phyloP scores from a whole-genome alignment of 805 yeast species.

The Yarrowia osloensis region DNA sequence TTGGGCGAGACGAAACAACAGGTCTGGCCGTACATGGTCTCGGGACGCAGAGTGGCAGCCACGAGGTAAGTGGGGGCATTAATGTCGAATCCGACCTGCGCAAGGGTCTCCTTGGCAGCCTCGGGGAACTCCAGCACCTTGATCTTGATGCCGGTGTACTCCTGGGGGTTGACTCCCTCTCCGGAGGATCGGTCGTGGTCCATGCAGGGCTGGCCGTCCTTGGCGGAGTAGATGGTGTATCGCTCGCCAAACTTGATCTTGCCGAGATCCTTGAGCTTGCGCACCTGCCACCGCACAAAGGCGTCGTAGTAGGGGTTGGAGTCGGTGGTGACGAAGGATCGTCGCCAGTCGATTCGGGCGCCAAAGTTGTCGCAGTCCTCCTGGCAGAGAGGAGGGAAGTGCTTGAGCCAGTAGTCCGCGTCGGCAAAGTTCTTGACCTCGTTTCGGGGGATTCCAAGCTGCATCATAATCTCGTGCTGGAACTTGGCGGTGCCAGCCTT shows the following conservation, averaged over 20 bases:
- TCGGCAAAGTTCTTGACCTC: slow-evolving; percentile 89
- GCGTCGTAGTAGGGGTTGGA: slow-evolving; percentile 93
- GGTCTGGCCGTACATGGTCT: slow-evolving; percentile 98
- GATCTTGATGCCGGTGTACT: slow-evolving; percentile 91
- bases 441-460: slow-evolving; percentile 80
- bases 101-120: slow-evolving; percentile 53
- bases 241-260: slow-evolving; percentile 98
- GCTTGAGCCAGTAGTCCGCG: slow-evolving; percentile 84
- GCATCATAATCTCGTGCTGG: slow-evolving; percentile 96
- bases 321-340: slow-evolving; percentile 93
- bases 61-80: slow-evolving; percentile 68
- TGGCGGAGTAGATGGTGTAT: slow-evolving; percentile 94
- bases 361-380: slow-evolving; percentile 79
- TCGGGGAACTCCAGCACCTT: slow-evolving; percentile 61
- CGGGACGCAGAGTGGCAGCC: slow-evolving; percentile 98
- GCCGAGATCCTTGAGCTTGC: slow-evolving; percentile 76
- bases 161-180: slow-evolving; percentile 96
- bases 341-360: slow-evolving; percentile 97
- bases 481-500: slow-evolving; percentile 92
- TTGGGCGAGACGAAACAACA: slow-evolving; percentile 97
- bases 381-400: slow-evolving; percentile 89
- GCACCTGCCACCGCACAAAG: slow-evolving; percentile 96
- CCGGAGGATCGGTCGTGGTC: slow-evolving; percentile 98
- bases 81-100: slow-evolving; percentile 47
- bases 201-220: slow-evolving; percentile 99